Conservation (phyloP, 495 filamentous ascomycete species). For the Penicillium maclennaniae region DNA sequence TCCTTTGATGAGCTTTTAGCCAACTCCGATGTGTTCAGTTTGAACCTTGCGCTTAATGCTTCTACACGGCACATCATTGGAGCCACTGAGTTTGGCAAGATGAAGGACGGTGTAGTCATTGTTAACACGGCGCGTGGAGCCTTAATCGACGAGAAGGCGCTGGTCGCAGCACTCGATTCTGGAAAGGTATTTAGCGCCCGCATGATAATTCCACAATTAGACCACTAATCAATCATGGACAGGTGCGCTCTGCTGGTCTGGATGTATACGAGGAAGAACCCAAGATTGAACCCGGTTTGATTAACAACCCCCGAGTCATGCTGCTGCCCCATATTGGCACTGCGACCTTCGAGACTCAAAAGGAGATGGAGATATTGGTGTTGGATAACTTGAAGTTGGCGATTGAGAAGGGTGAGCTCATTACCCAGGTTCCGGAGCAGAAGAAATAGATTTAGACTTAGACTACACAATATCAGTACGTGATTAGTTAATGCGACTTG, state of each 20-base stretch:
- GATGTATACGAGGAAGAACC: slow-evolving; percentile 84
- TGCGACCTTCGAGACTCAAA: slow-evolving; percentile 59
- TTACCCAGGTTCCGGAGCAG: slow-evolving; percentile 72
- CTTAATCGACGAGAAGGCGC: slow-evolving; percentile 71
- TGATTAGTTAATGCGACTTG: not conserved
- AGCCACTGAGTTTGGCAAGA: slow-evolving; percentile 58
- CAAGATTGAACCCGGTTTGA: slow-evolving; percentile 62
- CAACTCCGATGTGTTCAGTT: slow-evolving; percentile 67
- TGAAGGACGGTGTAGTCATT: slow-evolving; percentile 75
- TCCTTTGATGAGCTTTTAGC: slow-evolving; percentile 65
- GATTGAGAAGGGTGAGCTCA: slow-evolving; percentile 59
- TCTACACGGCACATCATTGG: slow-evolving; percentile 69
- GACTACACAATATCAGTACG: not conserved
- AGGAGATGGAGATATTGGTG: slow-evolving; percentile 74
- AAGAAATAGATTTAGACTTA: slow-evolving; percentile 25
- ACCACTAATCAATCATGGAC: not conserved
- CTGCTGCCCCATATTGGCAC: slow-evolving; percentile 82
- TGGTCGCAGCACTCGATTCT: slow-evolving; percentile 64
- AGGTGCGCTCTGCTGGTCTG: slow-evolving; percentile 57
- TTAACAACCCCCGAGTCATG: slow-evolving; percentile 67
- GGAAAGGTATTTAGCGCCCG: slow-evolving; percentile 53
- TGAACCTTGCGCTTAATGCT: slow-evolving; percentile 69
- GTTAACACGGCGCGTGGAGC: slow-evolving; percentile 82
- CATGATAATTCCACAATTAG: not conserved
- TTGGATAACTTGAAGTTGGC: slow-evolving; percentile 64